Base-by-base conservation (phyloP, 2,329 filamentous ascomycete species). In the Aureobasidium sp. region DNA sequence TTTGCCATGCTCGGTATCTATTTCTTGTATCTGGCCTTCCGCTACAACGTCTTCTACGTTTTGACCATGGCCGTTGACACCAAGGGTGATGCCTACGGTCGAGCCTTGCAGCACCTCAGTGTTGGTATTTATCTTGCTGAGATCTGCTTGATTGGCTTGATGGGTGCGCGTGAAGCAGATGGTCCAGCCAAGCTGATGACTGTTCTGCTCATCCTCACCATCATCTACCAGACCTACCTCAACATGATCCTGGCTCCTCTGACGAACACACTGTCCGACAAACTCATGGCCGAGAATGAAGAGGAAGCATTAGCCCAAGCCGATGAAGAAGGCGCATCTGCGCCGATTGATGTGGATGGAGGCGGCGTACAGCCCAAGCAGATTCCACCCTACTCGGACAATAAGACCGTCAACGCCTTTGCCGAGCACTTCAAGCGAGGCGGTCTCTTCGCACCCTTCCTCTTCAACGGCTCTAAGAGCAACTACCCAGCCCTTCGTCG, bases 41-140 rank as follows among this genome's bases (percentile, higher is more conserved):
- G 76, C 25, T 80, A 79, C 72, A 79, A 79, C 66, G 73, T 78
- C 55, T 72, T 79, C n/a, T 79, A 77, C 68, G 76, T 76, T 3
- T 75, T 77, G 62, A 75, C 75, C 55, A 76, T 74, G 44, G 66
- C 72, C 42, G 71, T 78, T 27, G 77, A 78, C 58, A 79, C 77
- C 41, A 73, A 74, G 60, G 78, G 78, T 9, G 69, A 68, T 3
- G 73, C 73, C 1, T 79, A 79, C 64, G 71, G 73, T 39, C 74
- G 74, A 31, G 77, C 78, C 0, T 62, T 80, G 25, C 72, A 75
- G 53, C 78, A 80, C 55, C 70, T 80, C 20, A 74, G 74, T 22
- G 73, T 73, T 14, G 78, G 78, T 45, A 71, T 79, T 39, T 80
- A 79, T 65, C 68, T 80, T 2, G 73, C 75, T 14, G 75, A 79